Base-by-base conservation (phyloP, 495 filamentous ascomycete genomes). In the Neurospora terricola region DNA sequence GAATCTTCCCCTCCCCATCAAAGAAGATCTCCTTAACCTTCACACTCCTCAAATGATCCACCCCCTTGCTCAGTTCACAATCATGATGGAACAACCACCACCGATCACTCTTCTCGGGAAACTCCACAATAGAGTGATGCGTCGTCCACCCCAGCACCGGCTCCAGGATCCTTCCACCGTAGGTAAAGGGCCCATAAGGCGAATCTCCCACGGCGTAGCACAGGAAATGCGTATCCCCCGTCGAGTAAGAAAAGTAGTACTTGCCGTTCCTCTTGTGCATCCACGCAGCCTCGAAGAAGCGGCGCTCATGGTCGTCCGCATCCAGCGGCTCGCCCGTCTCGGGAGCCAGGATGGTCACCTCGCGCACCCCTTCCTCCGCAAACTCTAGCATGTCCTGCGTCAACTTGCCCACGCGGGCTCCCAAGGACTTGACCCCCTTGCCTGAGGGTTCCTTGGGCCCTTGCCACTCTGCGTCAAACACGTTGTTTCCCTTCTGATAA, bases 201-300 rank as follows among this genome's bases (percentile, higher is more conserved):
- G 78, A 87, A 6, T 84, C 79, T 3, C 90, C 87, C 36, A 82
- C 85, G 5, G 89, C 91, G 80, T 92, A 92, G 71, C 78, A 87
- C n/a, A 93, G 80, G 76, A 83, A 91, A 79, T 92, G 91, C 72
- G 90, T 89, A 80, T 93, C 91, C 43, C 91, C 91, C 14, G 91
- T 93, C 74, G 90, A 91, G 82, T 93, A 92, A 43, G 85, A 88
- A 78, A 93, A 92, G 80, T 94, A 94, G 81, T 93, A 93, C 72
- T 78, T 85, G 5, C 84, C 89, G 3, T 85, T 82, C 76, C 90
- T 87, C 78, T 84, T 86, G 76, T 93, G 90, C 87, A 92, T 87
- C 90, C 90, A 93, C 27, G 91, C 87, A 0, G 91, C 91, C 83
- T 93, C 91, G 81, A 93, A 93, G 84, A 93, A 93, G n/a, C 91